Conservation (phyloP, 2,329 filamentous ascomycete genomes). For the Chalaropsis thielavioides region DNA sequence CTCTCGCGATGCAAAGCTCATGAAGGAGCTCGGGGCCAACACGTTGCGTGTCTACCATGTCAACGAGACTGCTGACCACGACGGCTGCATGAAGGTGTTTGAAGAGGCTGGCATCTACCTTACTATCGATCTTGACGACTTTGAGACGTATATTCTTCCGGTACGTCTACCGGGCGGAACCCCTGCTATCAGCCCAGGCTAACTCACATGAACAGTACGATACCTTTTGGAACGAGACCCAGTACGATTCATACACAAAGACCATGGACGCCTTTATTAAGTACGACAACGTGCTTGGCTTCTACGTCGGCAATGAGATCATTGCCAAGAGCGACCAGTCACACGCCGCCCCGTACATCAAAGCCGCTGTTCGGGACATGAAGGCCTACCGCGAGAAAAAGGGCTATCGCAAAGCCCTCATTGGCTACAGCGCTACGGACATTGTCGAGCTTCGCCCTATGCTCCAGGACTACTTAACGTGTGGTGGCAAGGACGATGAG, state of each 20-base stretch:
- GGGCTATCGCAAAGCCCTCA: conserved; percentile 64
- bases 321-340: conserved; percentile 48
- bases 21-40: conserved; percentile 70
- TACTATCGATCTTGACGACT: conserved; percentile 70
- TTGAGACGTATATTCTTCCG: conserved; percentile 52
- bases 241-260: conserved; percentile 51
- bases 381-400: conserved; percentile 66
- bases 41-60: conserved; percentile 83
- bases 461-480: conserved; percentile 61
- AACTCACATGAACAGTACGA: conserved; percentile 29
- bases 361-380: conserved; percentile 66
- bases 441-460: conserved; percentile 53
- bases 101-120: conserved; percentile 69
- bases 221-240: conserved; percentile 58
- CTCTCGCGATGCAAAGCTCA: conserved; percentile 56
- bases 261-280: conserved; percentile 65
- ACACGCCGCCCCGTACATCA: conserved; percentile 62
- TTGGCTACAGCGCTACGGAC: conserved; percentile 80
- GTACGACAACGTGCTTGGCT: conserved; percentile 68
- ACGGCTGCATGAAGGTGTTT: conserved; percentile 68
- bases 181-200: neutral
- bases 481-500: conserved; percentile 53
- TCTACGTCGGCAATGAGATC: conserved; percentile 83
- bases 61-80: conserved; percentile 54
- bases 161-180: conserved; percentile 27